A percentile compares a stretch with the other conserved stretches of the same genome.
phyloP scores from a whole-genome alignment of 768 basidiomycete genomes.

The Infundibulicybe gibba region DNA sequence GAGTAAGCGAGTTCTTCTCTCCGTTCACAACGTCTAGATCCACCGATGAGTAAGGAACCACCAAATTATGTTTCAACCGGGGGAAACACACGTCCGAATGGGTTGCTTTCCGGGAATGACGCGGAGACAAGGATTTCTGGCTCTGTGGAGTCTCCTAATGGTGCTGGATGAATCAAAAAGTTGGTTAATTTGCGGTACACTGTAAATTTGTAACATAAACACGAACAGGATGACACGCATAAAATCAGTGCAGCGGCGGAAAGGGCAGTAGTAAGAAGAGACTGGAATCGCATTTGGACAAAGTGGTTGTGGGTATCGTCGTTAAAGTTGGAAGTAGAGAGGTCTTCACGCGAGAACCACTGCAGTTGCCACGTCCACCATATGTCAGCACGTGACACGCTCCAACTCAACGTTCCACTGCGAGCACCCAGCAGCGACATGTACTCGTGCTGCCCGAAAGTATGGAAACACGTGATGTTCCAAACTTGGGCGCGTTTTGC shows the following conservation, averaged over 20 bases:
- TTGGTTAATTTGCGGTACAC: slow-evolving; percentile 1
- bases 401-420: too few relatives aligned
- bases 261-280: slow-evolving; percentile 8
- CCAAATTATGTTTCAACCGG: background rate
- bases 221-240: slow-evolving; percentile 14
- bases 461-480: too few relatives aligned
- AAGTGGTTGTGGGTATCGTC: background rate
- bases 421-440: too few relatives aligned
- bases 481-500: too few relatives aligned
- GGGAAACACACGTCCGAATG: slow-evolving; percentile 65
- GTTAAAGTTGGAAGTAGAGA: background rate
- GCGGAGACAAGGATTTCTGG: slow-evolving; percentile 55
- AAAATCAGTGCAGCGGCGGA: slow-evolving; percentile 10
- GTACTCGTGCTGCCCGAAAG: too few relatives aligned
- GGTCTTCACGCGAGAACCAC: background rate
- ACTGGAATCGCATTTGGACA: slow-evolving; percentile 14
- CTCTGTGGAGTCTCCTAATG: slow-evolving; percentile 31
- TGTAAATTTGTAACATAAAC: slow-evolving; percentile 4
- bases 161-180: slow-evolving; percentile 9
- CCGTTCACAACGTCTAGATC: slow-evolving; percentile 76
- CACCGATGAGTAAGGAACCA: slow-evolving; percentile 12
- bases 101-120: slow-evolving; percentile 67
- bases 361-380: background rate
- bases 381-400: background rate
- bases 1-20: slow-evolving; percentile 64